phyloP scores from a whole-genome alignment of 2,329 filamentous ascomycete genomes.

The Colletotrichum sp. region DNA sequence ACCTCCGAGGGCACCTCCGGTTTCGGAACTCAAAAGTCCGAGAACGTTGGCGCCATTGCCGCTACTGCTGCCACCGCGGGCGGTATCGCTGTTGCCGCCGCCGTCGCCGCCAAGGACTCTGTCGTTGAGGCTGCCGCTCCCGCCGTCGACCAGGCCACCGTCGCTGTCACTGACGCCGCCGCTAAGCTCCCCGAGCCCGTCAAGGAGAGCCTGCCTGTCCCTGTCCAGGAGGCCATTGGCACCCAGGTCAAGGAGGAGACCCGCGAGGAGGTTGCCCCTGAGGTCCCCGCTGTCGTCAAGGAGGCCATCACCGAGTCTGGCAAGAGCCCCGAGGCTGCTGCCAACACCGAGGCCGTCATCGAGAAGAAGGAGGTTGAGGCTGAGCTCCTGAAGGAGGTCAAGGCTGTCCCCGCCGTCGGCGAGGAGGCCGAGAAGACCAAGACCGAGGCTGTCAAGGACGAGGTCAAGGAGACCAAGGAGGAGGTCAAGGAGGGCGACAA shows the following conservation, averaged over 20 bases:
- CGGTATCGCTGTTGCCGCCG: slow-evolving; percentile 38
- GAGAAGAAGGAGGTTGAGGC: slow-evolving; percentile 79
- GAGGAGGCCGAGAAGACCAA: slow-evolving; percentile 30
- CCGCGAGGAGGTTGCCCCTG: slow-evolving; percentile 49
- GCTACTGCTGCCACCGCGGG: slow-evolving; percentile 38
- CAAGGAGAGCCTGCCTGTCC: slow-evolving; percentile 54
- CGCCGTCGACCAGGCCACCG: slow-evolving; percentile 39
- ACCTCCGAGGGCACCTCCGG: slow-evolving; percentile 62
- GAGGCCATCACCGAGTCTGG: slow-evolving; percentile 63
- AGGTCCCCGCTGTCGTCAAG: slow-evolving; percentile 62
- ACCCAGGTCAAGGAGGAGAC: slow-evolving; percentile 45
- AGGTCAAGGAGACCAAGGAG: slow-evolving; percentile 21
- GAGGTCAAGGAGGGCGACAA: slow-evolving; percentile 19
- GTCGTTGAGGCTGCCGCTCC: slow-evolving; percentile 39
- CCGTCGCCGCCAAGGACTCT: slow-evolving; percentile 31
- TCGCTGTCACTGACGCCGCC: slow-evolving; percentile 41
- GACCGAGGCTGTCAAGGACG: slow-evolving; percentile 27
- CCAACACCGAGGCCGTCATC: slow-evolving; percentile 69
- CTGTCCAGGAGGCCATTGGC: slow-evolving; percentile 53
- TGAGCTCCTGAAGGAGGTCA: slow-evolving; percentile 72
- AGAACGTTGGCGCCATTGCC: slow-evolving; percentile 45
- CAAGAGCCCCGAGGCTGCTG: slow-evolving; percentile 72
- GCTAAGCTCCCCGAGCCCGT: slow-evolving; percentile 58
- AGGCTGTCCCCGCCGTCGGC: slow-evolving; percentile 39
- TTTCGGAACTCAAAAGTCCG: slow-evolving; percentile 57